These are phyloP conservation scores for Chaetomium globosum DNA, from an alignment of 2,329 filamentous ascomycete genomes.

Conservation along the genomic window DNA sequence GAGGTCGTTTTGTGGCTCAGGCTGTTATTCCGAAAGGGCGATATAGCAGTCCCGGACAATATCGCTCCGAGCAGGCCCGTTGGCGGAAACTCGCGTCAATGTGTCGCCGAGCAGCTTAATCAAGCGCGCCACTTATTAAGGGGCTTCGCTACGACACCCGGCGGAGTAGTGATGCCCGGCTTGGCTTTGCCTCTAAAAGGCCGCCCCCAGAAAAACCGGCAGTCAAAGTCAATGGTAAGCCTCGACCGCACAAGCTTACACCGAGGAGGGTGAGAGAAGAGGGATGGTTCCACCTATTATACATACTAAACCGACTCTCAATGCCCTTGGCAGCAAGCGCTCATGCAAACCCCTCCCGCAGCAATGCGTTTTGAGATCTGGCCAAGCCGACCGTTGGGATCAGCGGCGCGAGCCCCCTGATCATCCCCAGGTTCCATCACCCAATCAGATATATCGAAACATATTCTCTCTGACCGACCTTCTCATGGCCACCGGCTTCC, in stretches of 20 bases:
- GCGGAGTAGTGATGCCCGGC: constrained; percentile 21
- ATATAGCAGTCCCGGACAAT: constrained; percentile 4
- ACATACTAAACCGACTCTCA: background rate
- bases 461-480: constrained; percentile 74
- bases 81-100: constrained; percentile 15
- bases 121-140: constrained; percentile 8
- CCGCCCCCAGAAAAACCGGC: constrained; percentile 1
- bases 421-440: background rate
- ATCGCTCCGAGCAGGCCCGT: constrained; percentile 5
- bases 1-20: background rate
- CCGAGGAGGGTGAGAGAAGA: background rate
- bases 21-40: background rate
- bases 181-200: constrained; percentile 15
- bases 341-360: no score
- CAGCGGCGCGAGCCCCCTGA: no score
- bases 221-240: background rate
- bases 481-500: constrained; percentile 72
- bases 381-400: background rate
- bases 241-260: background rate
- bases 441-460: constrained; percentile 66
- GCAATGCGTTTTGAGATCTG: background rate
- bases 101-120: background rate
- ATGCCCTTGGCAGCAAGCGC: background rate
- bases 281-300: constrained; percentile 2
- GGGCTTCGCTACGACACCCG: background rate